A percentile compares a stretch with the other conserved stretches of the same genome.
These are phyloP conservation scores for Deakozyma indianensis DNA, from an alignment of 805 yeast species.

Conservation along the genomic window DNA sequence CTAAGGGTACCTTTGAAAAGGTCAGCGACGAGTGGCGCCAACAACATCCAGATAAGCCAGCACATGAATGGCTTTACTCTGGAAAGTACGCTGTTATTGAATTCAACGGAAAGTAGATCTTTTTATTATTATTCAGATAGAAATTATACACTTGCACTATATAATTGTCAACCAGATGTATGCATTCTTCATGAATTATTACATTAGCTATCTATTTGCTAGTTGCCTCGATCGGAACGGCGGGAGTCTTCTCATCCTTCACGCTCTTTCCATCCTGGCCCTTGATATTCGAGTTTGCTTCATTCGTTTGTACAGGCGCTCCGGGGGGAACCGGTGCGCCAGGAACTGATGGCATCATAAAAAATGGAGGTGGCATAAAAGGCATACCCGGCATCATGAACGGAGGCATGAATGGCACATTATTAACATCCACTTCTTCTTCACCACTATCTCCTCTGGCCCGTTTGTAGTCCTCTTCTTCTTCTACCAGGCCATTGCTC, in stretches of 20 bases:
- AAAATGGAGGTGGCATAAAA: not conserved
- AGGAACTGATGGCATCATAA: not conserved
- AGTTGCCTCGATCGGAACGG: too few species aligned
- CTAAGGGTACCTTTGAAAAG: conserved; percentile 54
- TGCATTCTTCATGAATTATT: too few species aligned
- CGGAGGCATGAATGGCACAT: conserved; percentile 12
- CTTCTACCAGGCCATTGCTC: conserved; percentile 8
- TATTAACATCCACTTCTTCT: conserved; percentile 7
- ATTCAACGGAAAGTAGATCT: conserved; percentile 14
- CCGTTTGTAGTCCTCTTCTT: conserved; percentile 6
- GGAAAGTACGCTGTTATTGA: conserved; percentile 93
- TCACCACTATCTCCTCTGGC: conserved; percentile 5
- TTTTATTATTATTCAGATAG: too few species aligned
- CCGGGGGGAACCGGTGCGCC: not conserved
- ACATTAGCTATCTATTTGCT: too few species aligned
- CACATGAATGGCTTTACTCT: conserved; percentile 69
- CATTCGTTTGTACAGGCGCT: too few species aligned
- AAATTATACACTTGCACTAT: too few species aligned
- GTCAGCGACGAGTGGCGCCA: conserved; percentile 44
- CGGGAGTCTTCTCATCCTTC: too few species aligned
- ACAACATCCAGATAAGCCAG: conserved; percentile 42
- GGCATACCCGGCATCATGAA: conserved; percentile 11
- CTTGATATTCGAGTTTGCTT: too few species aligned
- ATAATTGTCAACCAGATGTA: too few species aligned
- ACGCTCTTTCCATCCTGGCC: too few species aligned